Conservation (phyloP, 371 early-diverging fungal species). For the Mucor mucedo region DNA sequence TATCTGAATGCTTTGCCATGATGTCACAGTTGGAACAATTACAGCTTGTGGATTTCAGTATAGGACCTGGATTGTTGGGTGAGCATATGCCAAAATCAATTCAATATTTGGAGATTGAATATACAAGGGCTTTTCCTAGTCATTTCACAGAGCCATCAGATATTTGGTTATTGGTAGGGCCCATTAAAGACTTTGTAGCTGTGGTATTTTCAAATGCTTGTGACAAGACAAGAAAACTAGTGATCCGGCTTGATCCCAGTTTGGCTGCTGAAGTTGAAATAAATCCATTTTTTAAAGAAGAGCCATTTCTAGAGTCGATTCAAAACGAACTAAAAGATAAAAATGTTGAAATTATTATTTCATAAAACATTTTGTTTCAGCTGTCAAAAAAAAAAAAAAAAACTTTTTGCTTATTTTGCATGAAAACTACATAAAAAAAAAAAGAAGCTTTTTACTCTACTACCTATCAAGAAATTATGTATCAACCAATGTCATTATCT, state of each 20-base stretch:
- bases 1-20: conserved; percentile 10
- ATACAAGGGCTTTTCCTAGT: conserved; percentile 10
- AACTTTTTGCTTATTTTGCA: too few relatives aligned
- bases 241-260: conserved; percentile 11
- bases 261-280: conserved; percentile 7
- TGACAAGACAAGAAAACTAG: background rate
- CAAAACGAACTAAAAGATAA: background rate
- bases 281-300: conserved; percentile 6
- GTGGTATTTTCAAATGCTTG: background rate
- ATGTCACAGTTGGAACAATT: conserved; percentile 1
- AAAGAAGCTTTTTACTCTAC: background rate
- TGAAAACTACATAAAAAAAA: too few relatives aligned
- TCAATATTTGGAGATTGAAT: conserved; percentile 15
- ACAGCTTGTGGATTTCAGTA: conserved; percentile 23
- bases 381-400: background rate
- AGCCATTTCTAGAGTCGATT: conserved; percentile 4
- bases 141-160: conserved; percentile 16
- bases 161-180: conserved; percentile 22
- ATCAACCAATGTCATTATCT: conserved; percentile 6
- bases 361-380: background rate
- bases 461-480: background rate
- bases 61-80: conserved; percentile 25
- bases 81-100: conserved; percentile 5
- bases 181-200: conserved; percentile 23
- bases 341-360: conserved; percentile 6